A percentile compares a stretch with the other conserved stretches of the same genome.
phyloP scores from a whole-genome alignment of 305 asterid genomes.

The Rubia occidens region DNA sequence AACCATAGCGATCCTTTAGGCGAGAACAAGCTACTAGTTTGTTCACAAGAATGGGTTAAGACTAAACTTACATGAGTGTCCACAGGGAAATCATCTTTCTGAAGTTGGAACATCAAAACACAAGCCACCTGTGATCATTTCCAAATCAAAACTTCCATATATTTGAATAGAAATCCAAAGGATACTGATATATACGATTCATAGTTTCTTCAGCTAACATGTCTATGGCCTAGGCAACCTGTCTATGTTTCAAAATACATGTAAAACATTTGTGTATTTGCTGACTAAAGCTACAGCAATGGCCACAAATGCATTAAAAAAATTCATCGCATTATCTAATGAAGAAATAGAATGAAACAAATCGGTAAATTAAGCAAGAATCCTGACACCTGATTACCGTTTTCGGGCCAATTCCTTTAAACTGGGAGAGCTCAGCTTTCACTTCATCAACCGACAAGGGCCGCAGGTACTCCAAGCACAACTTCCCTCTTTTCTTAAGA shows the following conservation, averaged over 20 bases:
- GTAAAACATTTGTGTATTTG: not conserved
- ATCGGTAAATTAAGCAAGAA: no score
- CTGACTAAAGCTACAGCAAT: not conserved
- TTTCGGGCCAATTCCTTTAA: slow-evolving; percentile 86
- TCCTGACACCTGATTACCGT: slow-evolving; percentile 36
- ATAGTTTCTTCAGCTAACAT: not conserved
- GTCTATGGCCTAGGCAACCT: not conserved
- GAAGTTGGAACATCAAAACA: slow-evolving; percentile 77
- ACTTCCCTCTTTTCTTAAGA: slow-evolving; percentile 50
- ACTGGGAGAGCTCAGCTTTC: slow-evolving; percentile 66
- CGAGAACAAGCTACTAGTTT: slow-evolving; percentile 9
- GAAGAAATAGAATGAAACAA: not conserved
- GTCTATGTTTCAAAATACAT: not conserved
- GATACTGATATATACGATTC: not conserved
- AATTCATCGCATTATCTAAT: not conserved
- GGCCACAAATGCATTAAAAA: not conserved
- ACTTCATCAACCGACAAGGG: slow-evolving; percentile 59
- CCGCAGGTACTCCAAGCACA: slow-evolving; percentile 77
- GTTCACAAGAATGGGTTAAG: slow-evolving; percentile 2
- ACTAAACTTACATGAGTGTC: slow-evolving; percentile 70
- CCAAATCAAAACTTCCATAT: slow-evolving; percentile 8
- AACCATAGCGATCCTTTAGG: slow-evolving; percentile 5
- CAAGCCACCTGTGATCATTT: slow-evolving; percentile 65
- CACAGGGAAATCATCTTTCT: slow-evolving; percentile 77
- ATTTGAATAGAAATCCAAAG: not conserved